Conservation (phyloP, 352 stramenopile species). For the Phytopythium kandeliae region DNA sequence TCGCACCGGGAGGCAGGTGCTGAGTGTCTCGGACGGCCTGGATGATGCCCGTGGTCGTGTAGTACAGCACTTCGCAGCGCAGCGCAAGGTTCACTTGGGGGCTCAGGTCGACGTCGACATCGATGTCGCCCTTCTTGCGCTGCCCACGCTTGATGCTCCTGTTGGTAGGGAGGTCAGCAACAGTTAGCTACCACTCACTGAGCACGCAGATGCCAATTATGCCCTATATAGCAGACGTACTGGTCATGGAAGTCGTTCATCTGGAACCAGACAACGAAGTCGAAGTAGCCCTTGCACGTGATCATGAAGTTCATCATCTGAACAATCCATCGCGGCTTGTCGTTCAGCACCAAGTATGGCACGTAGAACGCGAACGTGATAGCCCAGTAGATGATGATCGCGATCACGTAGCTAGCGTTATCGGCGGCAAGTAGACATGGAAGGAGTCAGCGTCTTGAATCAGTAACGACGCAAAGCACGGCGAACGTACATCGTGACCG, state of each 20-base stretch:
- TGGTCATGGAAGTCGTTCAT: conserved; percentile 81
- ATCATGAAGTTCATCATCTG: conserved; percentile 90
- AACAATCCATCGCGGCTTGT: conserved; percentile 37
- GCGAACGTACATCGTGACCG: conserved; percentile 74
- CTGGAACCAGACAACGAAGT: conserved; percentile 87
- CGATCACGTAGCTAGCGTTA: conserved; percentile 69
- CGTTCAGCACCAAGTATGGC: conserved; percentile 66
- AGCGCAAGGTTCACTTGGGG: conserved; percentile 83
- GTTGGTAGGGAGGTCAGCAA: not conserved
- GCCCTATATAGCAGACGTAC: conserved; percentile 6
- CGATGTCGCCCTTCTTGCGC: conserved; percentile 50
- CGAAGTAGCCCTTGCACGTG: conserved; percentile 88
- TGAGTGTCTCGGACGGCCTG: conserved; percentile 75
- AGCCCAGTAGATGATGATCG: conserved; percentile 90
- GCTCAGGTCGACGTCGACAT: conserved; percentile 82
- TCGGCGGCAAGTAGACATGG: not conserved
- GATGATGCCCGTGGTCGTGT: conserved; percentile 86
- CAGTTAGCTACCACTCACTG: not conserved
- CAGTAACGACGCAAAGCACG: not conserved
- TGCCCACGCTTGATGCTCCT: conserved; percentile 7
- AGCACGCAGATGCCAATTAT: not conserved
- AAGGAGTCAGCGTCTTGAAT: conserved; percentile 1
- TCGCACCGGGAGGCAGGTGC: conserved; percentile 53
- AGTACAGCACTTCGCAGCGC: conserved; percentile 83
- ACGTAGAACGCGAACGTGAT: conserved; percentile 84